Base-by-base conservation (phyloP, 2,329 filamentous ascomycete genomes). In the Onygenales sp. region DNA sequence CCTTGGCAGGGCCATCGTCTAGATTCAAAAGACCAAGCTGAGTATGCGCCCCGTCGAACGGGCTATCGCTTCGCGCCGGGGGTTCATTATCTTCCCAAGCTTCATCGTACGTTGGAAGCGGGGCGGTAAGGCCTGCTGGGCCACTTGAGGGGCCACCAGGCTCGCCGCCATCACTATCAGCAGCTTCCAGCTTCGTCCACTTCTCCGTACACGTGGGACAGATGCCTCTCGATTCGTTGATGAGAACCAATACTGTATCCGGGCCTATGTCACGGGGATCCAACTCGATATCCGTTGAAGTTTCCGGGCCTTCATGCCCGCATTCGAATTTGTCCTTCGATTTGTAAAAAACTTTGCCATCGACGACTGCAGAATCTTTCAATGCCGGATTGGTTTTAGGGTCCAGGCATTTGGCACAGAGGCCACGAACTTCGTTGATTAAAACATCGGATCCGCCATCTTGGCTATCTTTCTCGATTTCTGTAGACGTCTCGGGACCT, bases 261-360 rank as follows among this genome's bases (percentile, higher is more conserved):
- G 9, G 5, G 3, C 31, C 31, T 31, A 46, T 46, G 21, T 46
- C 44, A 5, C 32, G 9, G 9, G 42, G 42, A 32, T 56, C 54
- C 10, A 51, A 42, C 54, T 59, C 57, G n/a, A 59, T 58, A 13
- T 47, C 54, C 1, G 56, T 58, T 50, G 44, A 34, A 34, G 45
- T 44, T 36, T 54, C 52, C 10, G 56, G 51, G 31, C 54, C 54
- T 13, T 56, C 57, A 45, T 59, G 57, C 11, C 56, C 54, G 14
- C 57, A 59, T 33, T 56, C 57, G 56, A 54, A 59, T 39, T 54
- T 53, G 34, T 56, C 49, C 52, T 58, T 59, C 40, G 54, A 54
- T 46, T 48, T 55, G 49, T 58, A 59, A 49, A 51, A 56, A 5
- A 52, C 51, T 14, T 52, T 57, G 5, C 46, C 34, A n/a, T 49